These are phyloP conservation scores for Lachnellula cervina DNA, from an alignment of 2,329 filamentous ascomycete species.

Conservation along the genomic window DNA sequence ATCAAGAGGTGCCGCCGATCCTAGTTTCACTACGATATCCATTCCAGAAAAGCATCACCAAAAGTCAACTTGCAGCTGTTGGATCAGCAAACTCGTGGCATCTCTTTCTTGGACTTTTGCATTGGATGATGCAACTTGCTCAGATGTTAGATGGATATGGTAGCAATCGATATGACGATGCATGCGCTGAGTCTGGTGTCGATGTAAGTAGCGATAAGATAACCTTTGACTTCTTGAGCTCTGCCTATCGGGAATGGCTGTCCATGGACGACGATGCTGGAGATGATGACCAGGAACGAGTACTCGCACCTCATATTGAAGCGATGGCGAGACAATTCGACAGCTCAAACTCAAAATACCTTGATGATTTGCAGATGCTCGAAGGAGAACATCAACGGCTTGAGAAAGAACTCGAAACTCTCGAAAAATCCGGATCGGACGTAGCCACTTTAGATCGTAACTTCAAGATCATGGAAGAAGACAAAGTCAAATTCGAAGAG, in stretches of 20 bases:
- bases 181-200: slow-evolving; percentile 79
- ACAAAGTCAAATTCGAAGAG: slow-evolving; percentile 90
- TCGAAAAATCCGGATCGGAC: slow-evolving; percentile 82
- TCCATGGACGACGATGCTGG: slow-evolving; percentile 84
- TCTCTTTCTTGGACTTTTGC: slow-evolving; percentile 85
- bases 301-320: slow-evolving; percentile 78
- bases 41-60: slow-evolving; percentile 92
- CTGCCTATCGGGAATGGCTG: slow-evolving; percentile 90
- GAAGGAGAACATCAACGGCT: slow-evolving; percentile 81
- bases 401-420: slow-evolving; percentile 79
- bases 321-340: slow-evolving; percentile 87
- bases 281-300: slow-evolving; percentile 74
- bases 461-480: slow-evolving; percentile 90
- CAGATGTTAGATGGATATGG: slow-evolving; percentile 87
- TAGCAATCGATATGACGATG: slow-evolving; percentile 77
- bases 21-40: slow-evolving; percentile 92
- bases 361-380: slow-evolving; percentile 76
- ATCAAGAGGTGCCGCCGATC: slow-evolving; percentile 88
- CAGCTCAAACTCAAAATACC: slow-evolving; percentile 75
- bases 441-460: slow-evolving; percentile 80
- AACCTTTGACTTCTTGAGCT: slow-evolving; percentile 86
- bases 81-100: slow-evolving; percentile 91
- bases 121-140: slow-evolving; percentile 99
- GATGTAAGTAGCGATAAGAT: slow-evolving; percentile 89
- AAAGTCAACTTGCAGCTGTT: slow-evolving; percentile 90